Conservation (phyloP, 129 eudicot genomes). For the Pulicaria dysenterica region DNA sequence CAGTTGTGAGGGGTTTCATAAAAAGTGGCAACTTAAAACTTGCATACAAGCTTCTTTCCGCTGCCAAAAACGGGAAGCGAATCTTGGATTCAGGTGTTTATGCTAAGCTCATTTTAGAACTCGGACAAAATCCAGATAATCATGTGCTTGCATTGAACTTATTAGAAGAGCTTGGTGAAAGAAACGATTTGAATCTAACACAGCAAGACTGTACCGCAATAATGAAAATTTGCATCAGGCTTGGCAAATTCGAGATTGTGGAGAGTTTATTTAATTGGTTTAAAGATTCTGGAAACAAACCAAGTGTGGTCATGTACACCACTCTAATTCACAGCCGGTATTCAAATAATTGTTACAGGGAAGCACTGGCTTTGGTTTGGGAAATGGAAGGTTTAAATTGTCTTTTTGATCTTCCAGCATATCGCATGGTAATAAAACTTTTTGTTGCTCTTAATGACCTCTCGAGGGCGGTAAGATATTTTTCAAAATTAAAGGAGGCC, state of each 20-base stretch:
- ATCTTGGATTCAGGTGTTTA: constrained; percentile 60
- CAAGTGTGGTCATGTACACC: constrained; percentile 85
- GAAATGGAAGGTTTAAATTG: constrained; percentile 78
- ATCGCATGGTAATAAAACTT: constrained; percentile 70
- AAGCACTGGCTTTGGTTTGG: constrained; percentile 81
- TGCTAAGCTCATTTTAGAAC: constrained; percentile 69
- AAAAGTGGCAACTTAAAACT: constrained; percentile 66
- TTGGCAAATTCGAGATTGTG: constrained; percentile 64
- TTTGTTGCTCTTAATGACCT: constrained; percentile 82
- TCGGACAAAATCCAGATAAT: constrained; percentile 71
- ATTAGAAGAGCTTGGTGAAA: constrained; percentile 70
- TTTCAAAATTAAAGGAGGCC: constrained; percentile 75
- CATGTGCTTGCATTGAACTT: constrained; percentile 43
- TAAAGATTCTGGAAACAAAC: constrained; percentile 50
- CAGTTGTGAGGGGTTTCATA: constrained; percentile 73
- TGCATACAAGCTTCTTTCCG: constrained; percentile 67
- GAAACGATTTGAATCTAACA: constrained; percentile 60
- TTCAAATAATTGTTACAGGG: constrained; percentile 50
- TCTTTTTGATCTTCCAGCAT: constrained; percentile 81
- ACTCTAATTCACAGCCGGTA: constrained; percentile 67
- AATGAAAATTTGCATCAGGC: constrained; percentile 75
- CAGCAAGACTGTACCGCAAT: constrained; percentile 75
- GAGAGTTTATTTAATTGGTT: constrained; percentile 74
- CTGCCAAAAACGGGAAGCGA: constrained; percentile 57
- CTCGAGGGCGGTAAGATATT: constrained; percentile 72